Evolutionary conservation across 768 basidiomycete species (phyloP).

Genomic region (Leccinellum rugosiceps): DNA sequence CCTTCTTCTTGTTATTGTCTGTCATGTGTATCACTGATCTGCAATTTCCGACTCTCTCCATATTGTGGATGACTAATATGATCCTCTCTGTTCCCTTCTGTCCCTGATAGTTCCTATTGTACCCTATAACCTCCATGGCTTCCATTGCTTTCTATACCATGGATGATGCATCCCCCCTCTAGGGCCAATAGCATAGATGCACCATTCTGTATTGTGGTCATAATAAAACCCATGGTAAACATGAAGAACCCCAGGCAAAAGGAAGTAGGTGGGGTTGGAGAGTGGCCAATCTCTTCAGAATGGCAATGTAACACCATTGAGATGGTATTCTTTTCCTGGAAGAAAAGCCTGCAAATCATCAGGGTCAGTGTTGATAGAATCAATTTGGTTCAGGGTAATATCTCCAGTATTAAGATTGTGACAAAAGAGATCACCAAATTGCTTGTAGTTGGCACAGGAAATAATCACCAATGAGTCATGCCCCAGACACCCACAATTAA

Average conservation of each 20-base stretch:
- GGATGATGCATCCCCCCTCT: too few species aligned
- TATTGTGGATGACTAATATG: too few species aligned
- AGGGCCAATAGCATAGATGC: slow-evolving; percentile 28
- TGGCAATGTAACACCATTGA: slow-evolving; percentile 16
- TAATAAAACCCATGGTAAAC: slow-evolving; percentile 37
- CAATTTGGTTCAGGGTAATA: neutral
- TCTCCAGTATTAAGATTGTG: slow-evolving; percentile 23
- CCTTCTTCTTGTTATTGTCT: too few species aligned
- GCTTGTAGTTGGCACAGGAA: slow-evolving; percentile 27
- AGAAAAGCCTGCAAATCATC: neutral
- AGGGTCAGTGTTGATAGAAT: neutral
- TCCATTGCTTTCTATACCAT: too few species aligned
- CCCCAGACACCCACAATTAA: slow-evolving; percentile 29
- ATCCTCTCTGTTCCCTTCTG: too few species aligned
- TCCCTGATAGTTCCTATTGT: too few species aligned
- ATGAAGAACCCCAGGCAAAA: slow-evolving; percentile 38
- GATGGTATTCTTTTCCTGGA: neutral
- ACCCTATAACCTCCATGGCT: too few species aligned
- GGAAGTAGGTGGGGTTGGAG: slow-evolving; percentile 31
- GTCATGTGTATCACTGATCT: too few species aligned
- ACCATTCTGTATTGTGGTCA: slow-evolving; percentile 41
- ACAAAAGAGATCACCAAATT: slow-evolving; percentile 31
- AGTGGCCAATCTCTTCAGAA: slow-evolving; percentile 22
- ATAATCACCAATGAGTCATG: slow-evolving; percentile 32
- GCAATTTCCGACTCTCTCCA: too few species aligned